A percentile compares a stretch with the other conserved stretches of the same genome.
phyloP scores from a whole-genome alignment of 2,329 filamentous ascomycete genomes.

The Penicillium sp. region DNA sequence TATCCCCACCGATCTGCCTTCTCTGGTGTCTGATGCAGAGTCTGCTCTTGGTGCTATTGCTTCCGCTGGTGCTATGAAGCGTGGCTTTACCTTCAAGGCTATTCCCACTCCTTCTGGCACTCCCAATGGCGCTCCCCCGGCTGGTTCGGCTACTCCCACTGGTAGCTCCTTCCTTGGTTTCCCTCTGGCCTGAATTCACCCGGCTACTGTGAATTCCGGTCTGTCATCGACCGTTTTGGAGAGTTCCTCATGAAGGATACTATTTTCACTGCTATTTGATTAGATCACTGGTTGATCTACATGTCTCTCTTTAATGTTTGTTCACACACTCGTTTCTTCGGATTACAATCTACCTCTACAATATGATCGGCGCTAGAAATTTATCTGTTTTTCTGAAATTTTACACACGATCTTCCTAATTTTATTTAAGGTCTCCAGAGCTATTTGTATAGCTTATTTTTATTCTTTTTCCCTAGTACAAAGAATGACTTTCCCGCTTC shows the following conservation, averaged over 20 bases:
- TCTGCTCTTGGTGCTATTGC: neutral
- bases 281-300: neutral
- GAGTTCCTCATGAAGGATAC: neutral
- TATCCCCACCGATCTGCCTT: slow-evolving; percentile 9
- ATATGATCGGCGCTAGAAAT: neutral
- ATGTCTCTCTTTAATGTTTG: neutral
- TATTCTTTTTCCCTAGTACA: too few relatives aligned
- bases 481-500: too few relatives aligned
- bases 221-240: neutral
- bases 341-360: neutral
- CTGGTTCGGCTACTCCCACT: neutral
- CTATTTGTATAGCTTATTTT: too few relatives aligned
- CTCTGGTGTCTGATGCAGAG: slow-evolving; percentile 6
- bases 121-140: neutral
- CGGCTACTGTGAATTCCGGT: neutral
- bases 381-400: neutral
- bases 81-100: too few relatives aligned
- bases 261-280: neutral
- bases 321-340: neutral
- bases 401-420: too few relatives aligned
- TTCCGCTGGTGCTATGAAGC: slow-evolving; percentile 2
- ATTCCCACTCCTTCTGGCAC: neutral
- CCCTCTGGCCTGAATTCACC: slow-evolving; percentile 2
- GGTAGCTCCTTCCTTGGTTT: slow-evolving; percentile 10
- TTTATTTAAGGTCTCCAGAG: too few relatives aligned